A percentile compares a stretch with the other conserved stretches of the same genome.
These are phyloP conservation scores for Acanthamoeba lenticulata DNA, from an alignment of 208 protist genomes.

Conservation along the genomic window DNA sequence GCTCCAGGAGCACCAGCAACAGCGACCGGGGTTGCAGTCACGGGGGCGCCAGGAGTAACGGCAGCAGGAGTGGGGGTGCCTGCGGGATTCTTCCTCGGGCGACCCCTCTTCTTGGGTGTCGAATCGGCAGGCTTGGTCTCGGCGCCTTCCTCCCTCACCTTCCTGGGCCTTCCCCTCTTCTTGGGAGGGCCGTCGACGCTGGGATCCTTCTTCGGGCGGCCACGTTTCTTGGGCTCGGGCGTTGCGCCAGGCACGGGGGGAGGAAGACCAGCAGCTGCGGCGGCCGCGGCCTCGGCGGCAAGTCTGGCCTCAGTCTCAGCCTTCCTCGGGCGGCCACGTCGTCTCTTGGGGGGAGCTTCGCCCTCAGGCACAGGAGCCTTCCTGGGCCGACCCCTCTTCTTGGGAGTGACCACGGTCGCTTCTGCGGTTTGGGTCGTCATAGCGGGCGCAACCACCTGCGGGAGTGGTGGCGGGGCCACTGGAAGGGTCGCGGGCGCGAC, in stretches of 20 bases:
- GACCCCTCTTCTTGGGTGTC: slow-evolving; percentile 36
- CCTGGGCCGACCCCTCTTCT: slow-evolving; percentile 59
- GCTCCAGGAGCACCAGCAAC: no score
- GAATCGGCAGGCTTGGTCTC: slow-evolving; percentile 1
- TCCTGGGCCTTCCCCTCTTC: slow-evolving; percentile 44
- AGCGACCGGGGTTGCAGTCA: background rate
- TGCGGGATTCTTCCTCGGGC: slow-evolving; percentile 51
- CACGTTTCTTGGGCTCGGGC: slow-evolving; percentile 49
- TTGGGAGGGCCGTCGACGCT: slow-evolving; percentile 1
- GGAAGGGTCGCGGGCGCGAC: background rate
- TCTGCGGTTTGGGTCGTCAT: background rate
- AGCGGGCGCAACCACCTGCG: background rate
- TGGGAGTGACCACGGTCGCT: background rate
- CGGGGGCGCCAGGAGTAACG: background rate
- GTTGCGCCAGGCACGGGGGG: background rate
- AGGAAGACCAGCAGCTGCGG: background rate
- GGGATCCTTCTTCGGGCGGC: slow-evolving; percentile 39
- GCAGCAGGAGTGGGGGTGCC: background rate
- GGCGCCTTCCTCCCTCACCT: slow-evolving; percentile 30
- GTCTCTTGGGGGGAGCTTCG: slow-evolving; percentile 23
- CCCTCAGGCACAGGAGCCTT: slow-evolving; percentile 34
- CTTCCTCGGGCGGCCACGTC: slow-evolving; percentile 28
- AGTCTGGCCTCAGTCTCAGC: background rate
- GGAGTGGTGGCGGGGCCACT: background rate
- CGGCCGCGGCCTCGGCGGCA: background rate